phyloP scores from a whole-genome alignment of 208 protist genomes.

The Tetramitus jugosus region DNA sequence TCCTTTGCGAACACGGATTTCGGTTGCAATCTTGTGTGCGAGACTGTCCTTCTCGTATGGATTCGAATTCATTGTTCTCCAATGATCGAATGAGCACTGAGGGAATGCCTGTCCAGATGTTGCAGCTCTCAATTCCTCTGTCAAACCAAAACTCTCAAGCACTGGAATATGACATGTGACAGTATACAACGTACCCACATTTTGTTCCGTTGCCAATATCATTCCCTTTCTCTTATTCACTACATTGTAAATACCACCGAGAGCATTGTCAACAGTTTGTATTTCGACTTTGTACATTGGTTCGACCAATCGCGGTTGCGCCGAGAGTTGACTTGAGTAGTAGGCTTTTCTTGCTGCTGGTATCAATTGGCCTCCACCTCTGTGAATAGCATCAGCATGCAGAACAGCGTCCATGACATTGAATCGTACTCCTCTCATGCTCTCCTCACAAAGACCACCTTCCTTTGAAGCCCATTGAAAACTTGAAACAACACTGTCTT shows the following conservation, averaged over 20 bases:
- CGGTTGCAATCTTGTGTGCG: too few relatives aligned
- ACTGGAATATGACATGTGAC: conserved; percentile 96
- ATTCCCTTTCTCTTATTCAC: conserved; percentile 88
- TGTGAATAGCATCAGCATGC: conserved; percentile 44
- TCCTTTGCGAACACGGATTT: too few relatives aligned
- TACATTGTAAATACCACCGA: conserved; percentile 89
- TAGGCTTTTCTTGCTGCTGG: conserved; percentile 33
- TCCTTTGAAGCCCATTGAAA: conserved; percentile 37
- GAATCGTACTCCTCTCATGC: conserved; percentile 46
- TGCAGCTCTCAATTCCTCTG: conserved; percentile 79
- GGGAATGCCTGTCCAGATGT: conserved; percentile 93
- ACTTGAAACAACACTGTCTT: conserved; percentile 37
- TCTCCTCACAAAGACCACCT: conserved; percentile 49
- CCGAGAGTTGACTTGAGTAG: conserved; percentile 38
- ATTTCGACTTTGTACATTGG: conserved; percentile 54
- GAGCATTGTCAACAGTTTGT: conserved; percentile 44
- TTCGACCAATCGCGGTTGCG: conserved; percentile 44
- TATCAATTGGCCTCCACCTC: conserved; percentile 50
- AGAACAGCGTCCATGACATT: conserved; percentile 48
- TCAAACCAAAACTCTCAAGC: conserved; percentile 96
- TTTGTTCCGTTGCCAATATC: conserved; percentile 87
- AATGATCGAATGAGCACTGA: conserved; percentile 97
- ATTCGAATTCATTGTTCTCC: too few relatives aligned
- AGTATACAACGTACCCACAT: conserved; percentile 84
- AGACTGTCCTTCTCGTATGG: too few relatives aligned